These are phyloP conservation scores for Mortierella sp. DNA, from an alignment of 371 early-diverging fungal genomes.

Conservation along the genomic window DNA sequence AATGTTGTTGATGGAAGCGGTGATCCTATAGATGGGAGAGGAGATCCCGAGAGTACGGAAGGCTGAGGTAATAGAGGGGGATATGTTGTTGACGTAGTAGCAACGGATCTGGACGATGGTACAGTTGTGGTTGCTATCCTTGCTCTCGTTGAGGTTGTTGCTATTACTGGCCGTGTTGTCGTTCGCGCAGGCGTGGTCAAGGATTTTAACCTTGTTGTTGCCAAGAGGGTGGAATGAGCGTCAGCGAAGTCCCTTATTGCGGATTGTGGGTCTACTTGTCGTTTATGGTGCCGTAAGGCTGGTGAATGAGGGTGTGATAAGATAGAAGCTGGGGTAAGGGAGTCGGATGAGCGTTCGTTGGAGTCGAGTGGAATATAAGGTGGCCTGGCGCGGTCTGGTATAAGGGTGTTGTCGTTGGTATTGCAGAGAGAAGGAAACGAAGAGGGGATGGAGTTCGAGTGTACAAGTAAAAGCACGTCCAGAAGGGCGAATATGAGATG, in stretches of 20 bases:
- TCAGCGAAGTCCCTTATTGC: neutral
- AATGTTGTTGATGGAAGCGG: neutral
- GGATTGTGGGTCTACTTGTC: neutral
- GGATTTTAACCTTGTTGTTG: neutral
- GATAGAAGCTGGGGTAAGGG: neutral
- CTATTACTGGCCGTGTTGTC: neutral
- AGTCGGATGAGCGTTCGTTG: neutral
- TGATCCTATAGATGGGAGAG: neutral
- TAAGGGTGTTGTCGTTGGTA: neutral
- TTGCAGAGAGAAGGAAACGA: neutral
- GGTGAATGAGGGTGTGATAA: neutral
- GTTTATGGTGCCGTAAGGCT: neutral
- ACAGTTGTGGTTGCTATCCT: neutral
- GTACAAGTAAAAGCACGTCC: neutral
- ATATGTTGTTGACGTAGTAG: neutral
- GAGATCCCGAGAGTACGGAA: neutral
- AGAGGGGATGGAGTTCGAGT: neutral
- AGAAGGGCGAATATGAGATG: neutral
- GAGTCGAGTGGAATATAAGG: neutral
- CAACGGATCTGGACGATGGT: neutral
- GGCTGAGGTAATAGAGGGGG: neutral
- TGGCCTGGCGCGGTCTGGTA: conserved; percentile 4
- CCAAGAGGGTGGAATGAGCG: neutral
- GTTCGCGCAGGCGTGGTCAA: neutral
- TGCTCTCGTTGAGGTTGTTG: neutral